phyloP scores from a whole-genome alignment of 2,329 filamentous ascomycete genomes.

The Didymella keratinophila region DNA sequence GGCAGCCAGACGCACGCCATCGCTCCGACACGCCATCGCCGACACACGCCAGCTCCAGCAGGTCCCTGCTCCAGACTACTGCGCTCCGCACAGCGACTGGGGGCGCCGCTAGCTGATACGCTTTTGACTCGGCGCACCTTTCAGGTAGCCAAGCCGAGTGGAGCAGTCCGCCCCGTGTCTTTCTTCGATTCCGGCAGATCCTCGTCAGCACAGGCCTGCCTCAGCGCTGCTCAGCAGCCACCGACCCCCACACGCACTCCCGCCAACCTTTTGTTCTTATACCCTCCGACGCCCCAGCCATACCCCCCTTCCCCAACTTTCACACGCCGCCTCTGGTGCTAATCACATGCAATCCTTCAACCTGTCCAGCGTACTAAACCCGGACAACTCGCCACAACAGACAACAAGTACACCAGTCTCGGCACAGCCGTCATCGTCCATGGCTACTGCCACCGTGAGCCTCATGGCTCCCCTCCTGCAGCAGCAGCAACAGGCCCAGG shows the following conservation, averaged over 20 bases:
- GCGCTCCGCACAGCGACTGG: slow-evolving; percentile 26
- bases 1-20: slow-evolving; percentile 33
- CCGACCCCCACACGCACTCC: slow-evolving; percentile 42
- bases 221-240: slow-evolving; percentile 31
- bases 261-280: slow-evolving; percentile 35
- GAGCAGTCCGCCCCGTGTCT: slow-evolving; percentile 27
- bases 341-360: slow-evolving; percentile 52
- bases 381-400: slow-evolving; percentile 34
- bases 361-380: slow-evolving; percentile 51
- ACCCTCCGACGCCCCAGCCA: slow-evolving; percentile 50
- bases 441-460: slow-evolving; percentile 57
- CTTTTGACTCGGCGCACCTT: slow-evolving; percentile 31
- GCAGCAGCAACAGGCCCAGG: slow-evolving; percentile 42
- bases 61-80: slow-evolving; percentile 24
- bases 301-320: slow-evolving; percentile 47
- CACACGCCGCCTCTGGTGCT: slow-evolving; percentile 45
- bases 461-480: slow-evolving; percentile 65
- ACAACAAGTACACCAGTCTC: slow-evolving; percentile 15
- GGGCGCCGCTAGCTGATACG: slow-evolving; percentile 34
- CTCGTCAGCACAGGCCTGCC: slow-evolving; percentile 42
- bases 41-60: slow-evolving; percentile 20
- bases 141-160: slow-evolving; percentile 36
- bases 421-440: slow-evolving; percentile 30
- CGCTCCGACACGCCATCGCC: slow-evolving; percentile 25
- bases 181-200: slow-evolving; percentile 45